These are phyloP conservation scores for Septoria linicola DNA, from an alignment of 2,329 filamentous ascomycete species.

Conservation along the genomic window DNA sequence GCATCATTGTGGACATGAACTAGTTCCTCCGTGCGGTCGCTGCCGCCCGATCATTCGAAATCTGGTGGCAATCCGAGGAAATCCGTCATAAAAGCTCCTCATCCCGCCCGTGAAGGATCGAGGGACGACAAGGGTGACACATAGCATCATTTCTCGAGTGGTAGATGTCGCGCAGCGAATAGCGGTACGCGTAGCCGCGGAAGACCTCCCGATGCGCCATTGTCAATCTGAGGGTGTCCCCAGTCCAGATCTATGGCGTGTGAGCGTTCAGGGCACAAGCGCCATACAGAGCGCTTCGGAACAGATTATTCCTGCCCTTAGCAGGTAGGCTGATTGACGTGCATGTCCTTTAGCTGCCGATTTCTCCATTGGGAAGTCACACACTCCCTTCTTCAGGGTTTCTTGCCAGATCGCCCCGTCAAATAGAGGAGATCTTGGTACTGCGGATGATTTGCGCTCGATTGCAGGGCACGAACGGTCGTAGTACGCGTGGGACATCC, in stretches of 20 bases:
- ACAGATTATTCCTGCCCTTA: too few relatives aligned
- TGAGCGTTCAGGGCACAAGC: neutral
- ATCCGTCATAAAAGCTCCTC: conserved; percentile 4
- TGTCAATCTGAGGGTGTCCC: conserved; percentile 11
- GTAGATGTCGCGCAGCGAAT: conserved; percentile 15
- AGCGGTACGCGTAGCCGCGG: conserved; percentile 13
- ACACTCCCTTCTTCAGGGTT: neutral
- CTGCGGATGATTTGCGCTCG: too few relatives aligned
- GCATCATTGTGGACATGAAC: conserved; percentile 1
- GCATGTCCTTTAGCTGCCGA: neutral
- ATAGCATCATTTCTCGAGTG: neutral
- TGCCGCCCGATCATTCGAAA: conserved; percentile 8
- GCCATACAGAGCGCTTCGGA: conserved; percentile 1
- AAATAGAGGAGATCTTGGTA: neutral
- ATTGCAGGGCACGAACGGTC: neutral
- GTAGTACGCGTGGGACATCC: neutral
- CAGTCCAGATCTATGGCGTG: conserved; percentile 12
- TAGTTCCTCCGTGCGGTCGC: neutral
- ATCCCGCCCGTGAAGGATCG: neutral
- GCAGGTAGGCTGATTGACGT: neutral
- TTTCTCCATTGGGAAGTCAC: conserved; percentile 11
- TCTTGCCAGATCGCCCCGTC: neutral
- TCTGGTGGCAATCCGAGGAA: conserved; percentile 13
- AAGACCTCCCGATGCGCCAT: conserved; percentile 11
- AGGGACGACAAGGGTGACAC: conserved; percentile 8